These are phyloP conservation scores for Penicillium coprophilum DNA, from an alignment of 495 filamentous ascomycete genomes.

Conservation along the genomic window DNA sequence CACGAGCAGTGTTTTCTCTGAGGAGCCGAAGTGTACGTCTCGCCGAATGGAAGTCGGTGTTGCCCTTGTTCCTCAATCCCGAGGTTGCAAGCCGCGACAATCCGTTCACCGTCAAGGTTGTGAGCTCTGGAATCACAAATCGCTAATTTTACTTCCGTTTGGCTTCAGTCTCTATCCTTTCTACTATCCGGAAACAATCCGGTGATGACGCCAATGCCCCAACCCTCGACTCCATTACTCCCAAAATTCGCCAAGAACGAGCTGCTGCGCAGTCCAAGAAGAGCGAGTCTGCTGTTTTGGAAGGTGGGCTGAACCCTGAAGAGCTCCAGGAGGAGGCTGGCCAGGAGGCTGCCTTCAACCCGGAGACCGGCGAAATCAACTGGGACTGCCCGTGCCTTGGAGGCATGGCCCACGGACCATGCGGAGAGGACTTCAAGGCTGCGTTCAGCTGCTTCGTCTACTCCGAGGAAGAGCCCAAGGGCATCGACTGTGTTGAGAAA, in stretches of 20 bases:
- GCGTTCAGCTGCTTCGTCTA: constrained; percentile 98
- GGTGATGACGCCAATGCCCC: constrained; percentile 32
- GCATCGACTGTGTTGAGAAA: constrained; percentile 96
- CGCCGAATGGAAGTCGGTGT: constrained; percentile 1
- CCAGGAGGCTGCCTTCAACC: constrained; percentile 91
- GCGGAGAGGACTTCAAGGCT: constrained; percentile 88
- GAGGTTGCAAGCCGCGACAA: constrained; percentile 13
- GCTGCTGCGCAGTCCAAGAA: constrained; percentile 20
- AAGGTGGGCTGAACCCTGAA: constrained; percentile 37
- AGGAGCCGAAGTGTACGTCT: constrained; percentile 74
- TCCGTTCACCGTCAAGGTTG: constrained; percentile 7
- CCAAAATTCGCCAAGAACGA: constrained; percentile 40
- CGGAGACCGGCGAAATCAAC: constrained; percentile 98
- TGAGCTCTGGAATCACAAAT: constrained; percentile 9
- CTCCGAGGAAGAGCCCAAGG: constrained; percentile 94
- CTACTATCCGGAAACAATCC: constrained; percentile 21
- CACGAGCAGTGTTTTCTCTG: constrained; percentile 81
- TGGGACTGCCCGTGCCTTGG: constrained; percentile 99
- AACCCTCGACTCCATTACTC: constrained; percentile 49
- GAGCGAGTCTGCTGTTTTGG: constrained; percentile 17
- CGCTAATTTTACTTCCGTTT: not conserved
- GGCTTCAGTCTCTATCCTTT: constrained; percentile 39
- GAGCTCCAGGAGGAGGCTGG: constrained; percentile 77
- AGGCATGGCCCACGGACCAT: constrained; percentile 96
- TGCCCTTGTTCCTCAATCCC: constrained; percentile 3